Base-by-base conservation (phyloP, 2,329 filamentous ascomycete species). In the Gnomoniopsis smithogilvyi region DNA sequence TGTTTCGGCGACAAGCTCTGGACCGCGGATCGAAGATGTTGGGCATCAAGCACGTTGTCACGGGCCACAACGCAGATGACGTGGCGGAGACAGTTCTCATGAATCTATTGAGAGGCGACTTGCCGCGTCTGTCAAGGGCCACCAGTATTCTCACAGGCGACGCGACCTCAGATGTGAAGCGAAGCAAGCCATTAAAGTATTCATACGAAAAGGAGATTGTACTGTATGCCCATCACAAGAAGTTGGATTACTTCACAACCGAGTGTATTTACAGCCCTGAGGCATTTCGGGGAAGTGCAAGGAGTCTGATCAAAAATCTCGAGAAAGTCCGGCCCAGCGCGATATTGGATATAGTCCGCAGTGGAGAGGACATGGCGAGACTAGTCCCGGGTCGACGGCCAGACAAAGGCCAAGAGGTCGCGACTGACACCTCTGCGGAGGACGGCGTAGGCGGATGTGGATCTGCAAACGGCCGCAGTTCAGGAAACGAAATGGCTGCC, bases 161-260 rank as follows among this genome's bases (percentile, higher is more conserved):
- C 67, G 78, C 86, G 34, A 84, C 82, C n/a, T 92, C 90, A 60
- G 92, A 96, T 62, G 94, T 97, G 65, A 96, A 96, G 78, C 85
- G 95, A 64, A 96, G 91, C 75, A 99, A 99, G 75, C 95, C 95
- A 15, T 81, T 99, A 49, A 98, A 99, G 73, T 99, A 98, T 72
- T 93, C 94, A 1, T 99, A 98, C 70, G 95, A 99, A 72, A 99
- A 99, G 76, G 95, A 99, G 72, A 99, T 99, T 65, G 95, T 99
- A 19, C 81, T 99, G 6, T 99, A 99, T 71, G 95, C 95, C 6
- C 91, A 98, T 70, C 92, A 99, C 78, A 96, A 95, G 75, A 93
- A 93, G 73, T 80, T 99, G 64, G 93, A 98, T 71, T 99, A 99
- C 75, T 99, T 99, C 75, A 96, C 88, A 68, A 99, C 95, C 0